A percentile compares a stretch with the other conserved stretches of the same genome.
Conservation (phyloP, 23 red algal genomes). For the Chondrus crispus region DNA sequence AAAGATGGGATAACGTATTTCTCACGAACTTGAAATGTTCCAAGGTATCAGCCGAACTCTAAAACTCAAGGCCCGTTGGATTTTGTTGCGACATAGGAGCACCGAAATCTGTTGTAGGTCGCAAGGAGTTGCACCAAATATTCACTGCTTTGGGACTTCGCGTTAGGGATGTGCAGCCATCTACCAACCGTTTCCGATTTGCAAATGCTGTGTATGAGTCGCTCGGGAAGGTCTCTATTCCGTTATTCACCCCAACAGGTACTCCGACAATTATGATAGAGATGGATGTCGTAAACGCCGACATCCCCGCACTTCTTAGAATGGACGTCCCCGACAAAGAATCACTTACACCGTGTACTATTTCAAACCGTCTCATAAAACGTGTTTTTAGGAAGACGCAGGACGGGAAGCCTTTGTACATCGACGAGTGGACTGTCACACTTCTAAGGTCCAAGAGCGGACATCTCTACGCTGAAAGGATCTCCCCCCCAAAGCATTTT, state of each 20-base stretch:
- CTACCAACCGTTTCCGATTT: too few species aligned
- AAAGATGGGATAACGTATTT: background rate
- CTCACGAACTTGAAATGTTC: background rate
- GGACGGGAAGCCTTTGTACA: too few species aligned
- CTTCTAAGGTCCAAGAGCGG: too few species aligned
- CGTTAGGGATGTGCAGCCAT: too few species aligned
- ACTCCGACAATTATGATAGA: too few species aligned
- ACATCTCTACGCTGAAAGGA: too few species aligned
- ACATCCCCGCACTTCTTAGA: constrained; percentile 4
- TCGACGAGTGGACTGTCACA: too few species aligned
- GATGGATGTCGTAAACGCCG: background rate
- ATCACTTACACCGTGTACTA: background rate
- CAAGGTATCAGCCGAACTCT: too few species aligned
- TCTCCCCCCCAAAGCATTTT: too few species aligned
- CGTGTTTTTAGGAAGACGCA: too few species aligned
- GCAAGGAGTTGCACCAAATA: background rate
- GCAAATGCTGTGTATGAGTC: background rate
- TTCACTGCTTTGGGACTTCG: background rate
- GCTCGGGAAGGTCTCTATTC: background rate
- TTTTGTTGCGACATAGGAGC: background rate
- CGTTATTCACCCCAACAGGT: background rate
- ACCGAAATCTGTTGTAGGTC: background rate
- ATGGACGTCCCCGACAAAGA: constrained; percentile 28
- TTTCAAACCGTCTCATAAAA: constrained; percentile 1
- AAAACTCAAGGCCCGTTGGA: too few species aligned